These are phyloP conservation scores for Lepidium campestre DNA, from an alignment of 441 rosid species.

Conservation along the genomic window DNA sequence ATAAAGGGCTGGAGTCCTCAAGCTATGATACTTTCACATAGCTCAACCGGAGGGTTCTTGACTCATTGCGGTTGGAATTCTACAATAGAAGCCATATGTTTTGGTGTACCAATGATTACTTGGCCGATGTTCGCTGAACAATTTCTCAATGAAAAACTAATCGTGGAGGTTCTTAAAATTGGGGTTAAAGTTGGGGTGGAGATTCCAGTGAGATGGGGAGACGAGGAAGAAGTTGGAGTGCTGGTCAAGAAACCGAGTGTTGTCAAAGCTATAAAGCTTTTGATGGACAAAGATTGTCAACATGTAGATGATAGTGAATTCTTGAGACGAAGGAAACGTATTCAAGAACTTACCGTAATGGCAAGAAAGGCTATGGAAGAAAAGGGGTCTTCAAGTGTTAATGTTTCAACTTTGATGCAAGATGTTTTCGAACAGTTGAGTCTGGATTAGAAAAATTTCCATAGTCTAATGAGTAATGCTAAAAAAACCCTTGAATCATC, in stretches of 20 bases:
- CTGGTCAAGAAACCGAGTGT: conserved; percentile 46
- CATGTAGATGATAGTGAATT: conserved; percentile 6
- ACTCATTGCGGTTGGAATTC: conserved; percentile 95
- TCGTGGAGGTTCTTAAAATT: conserved; percentile 47
- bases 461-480: too few species aligned
- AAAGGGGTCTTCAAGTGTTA: conserved; percentile 45
- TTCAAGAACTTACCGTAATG: conserved; percentile 32
- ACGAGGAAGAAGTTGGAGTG: conserved; percentile 58
- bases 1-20: conserved; percentile 84
- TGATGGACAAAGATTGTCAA: conserved; percentile 41
- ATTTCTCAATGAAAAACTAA: conserved; percentile 59
- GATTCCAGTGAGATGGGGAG: conserved; percentile 63
- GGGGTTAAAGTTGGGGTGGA: conserved; percentile 64
- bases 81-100: conserved; percentile 48
- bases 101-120: conserved; percentile 65
- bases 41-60: conserved; percentile 54
- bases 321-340: conserved; percentile 31
- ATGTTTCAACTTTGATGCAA: conserved; percentile 36
- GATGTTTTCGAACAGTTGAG: conserved; percentile 28
- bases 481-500: too few species aligned
- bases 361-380: conserved; percentile 38
- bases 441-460: too few species aligned
- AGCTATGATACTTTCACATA: conserved; percentile 61
- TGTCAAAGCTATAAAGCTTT: conserved; percentile 33
- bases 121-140: conserved; percentile 82